phyloP scores from a whole-genome alignment of 1,284 basidiomycete species.

The Trichosporon coremiiforme region DNA sequence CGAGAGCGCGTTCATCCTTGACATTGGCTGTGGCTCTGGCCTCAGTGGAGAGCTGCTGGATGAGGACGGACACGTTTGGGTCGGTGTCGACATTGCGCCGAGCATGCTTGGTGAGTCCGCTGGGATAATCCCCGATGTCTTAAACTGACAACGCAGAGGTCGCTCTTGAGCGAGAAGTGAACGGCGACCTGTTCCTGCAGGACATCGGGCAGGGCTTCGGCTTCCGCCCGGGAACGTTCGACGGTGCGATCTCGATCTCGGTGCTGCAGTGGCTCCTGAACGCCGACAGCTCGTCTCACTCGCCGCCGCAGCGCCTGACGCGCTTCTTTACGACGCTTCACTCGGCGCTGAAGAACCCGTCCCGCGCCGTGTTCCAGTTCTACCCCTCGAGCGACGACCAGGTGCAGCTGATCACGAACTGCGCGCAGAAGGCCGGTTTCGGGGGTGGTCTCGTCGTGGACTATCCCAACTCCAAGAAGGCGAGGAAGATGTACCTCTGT shows the following conservation, averaged over 20 bases:
- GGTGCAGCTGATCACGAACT: constrained; percentile 89
- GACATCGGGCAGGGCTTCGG: constrained; percentile 93
- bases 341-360: constrained; percentile 85
- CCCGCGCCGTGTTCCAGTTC: constrained; percentile 92
- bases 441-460: constrained; percentile 96
- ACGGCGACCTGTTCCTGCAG: constrained; percentile 89
- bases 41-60: constrained; percentile 96
- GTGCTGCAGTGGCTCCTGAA: constrained; percentile 99
- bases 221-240: constrained; percentile 94
- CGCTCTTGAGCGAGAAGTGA: constrained; percentile 87
- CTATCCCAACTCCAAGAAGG: constrained; percentile 94
- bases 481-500: constrained; percentile 86
- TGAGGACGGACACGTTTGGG: constrained; percentile 87
- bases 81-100: constrained; percentile 91
- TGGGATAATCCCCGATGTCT: too few relatives aligned
- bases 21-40: constrained; percentile 98
- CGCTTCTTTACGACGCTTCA: constrained; percentile 97
- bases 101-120: constrained; percentile 87
- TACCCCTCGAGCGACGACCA: constrained; percentile 96
- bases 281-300: constrained; percentile 89
- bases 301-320: constrained; percentile 85
- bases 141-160: constrained; percentile 68
- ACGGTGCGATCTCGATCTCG: constrained; percentile 97
- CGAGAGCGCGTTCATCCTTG: constrained; percentile 79
- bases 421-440: constrained; percentile 92